Base-by-base conservation (phyloP, 208 protist genomes). In the Crithidia thermophila region DNA sequence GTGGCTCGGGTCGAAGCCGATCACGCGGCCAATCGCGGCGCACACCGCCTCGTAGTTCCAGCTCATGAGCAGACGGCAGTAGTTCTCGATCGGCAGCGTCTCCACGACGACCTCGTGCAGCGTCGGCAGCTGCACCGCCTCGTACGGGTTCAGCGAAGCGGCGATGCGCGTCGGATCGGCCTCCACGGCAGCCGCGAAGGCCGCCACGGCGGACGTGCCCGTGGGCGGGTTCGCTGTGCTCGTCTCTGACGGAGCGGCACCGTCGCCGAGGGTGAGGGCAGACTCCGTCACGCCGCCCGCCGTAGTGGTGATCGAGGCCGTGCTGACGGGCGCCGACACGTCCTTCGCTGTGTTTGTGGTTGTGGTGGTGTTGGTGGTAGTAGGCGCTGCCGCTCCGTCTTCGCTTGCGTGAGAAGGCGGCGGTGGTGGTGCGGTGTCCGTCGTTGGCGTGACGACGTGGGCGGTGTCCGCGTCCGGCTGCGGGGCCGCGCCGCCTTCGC, bases 1-100 rank as follows among this genome's bases (percentile, higher is more conserved):
- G 53, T 62, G 75, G 36, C 75, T 77, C 20, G 83, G 75, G 50
- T 88, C 75, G 30, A 59, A 61, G 28, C 51, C 74, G 33, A 76
- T 55, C 9, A 27, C 20, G 39, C 63, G 66, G 9, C 71, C 76
- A 52, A 90, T 75, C 0, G 67, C 65, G 34, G 85, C 78, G 61
- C 87, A 89, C 10, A 84, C 68, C 14, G 75, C 73, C 42, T 83
- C 82, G 66, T 85, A 87, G 33, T 25, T 62, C 83, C 77, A 88
- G 23, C 52, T 58, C 6, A 56, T 68, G 21, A 78, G 50, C 67
- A 87, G 76, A n/a, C 67, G 51, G 31, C 70, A 75, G 28, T 50
- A 51, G 30, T 75, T 50, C 56, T 77, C 75, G 18, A 37, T 53
- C 11, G 67, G 58, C 18, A 67, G 65, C 52, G 45, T 42, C 50